These are phyloP conservation scores for Monilinia laxa DNA, from an alignment of 2,329 filamentous ascomycete species.

Conservation along the genomic window DNA sequence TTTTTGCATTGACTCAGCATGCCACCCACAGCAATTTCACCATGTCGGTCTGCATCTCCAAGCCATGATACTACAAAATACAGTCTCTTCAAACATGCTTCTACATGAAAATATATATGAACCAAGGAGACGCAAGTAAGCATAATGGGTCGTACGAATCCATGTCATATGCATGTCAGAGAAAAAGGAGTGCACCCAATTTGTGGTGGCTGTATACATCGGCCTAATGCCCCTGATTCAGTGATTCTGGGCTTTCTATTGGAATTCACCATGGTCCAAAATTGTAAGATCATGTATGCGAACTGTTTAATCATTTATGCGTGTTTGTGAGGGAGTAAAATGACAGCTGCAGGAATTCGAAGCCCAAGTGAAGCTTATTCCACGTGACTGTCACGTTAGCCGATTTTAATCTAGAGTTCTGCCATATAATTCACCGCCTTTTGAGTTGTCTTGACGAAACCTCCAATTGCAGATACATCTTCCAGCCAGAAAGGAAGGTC, in stretches of 20 bases:
- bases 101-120: neutral
- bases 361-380: neutral
- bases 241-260: neutral
- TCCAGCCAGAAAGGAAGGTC: neutral
- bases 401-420: conserved; percentile 2
- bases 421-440: conserved; percentile 1
- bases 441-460: neutral
- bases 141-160: neutral
- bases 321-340: neutral
- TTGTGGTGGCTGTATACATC: neutral
- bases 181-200: neutral
- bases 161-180: neutral
- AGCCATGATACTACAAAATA: neutral
- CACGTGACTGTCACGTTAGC: neutral
- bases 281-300: neutral
- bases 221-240: neutral
- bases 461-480: neutral
- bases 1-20: neutral
- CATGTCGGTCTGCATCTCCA: neutral
- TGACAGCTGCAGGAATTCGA: too few species aligned
- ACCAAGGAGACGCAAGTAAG: neutral
- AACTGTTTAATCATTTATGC: neutral
- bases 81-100: neutral
- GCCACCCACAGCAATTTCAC: neutral
- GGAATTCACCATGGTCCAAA: neutral